Base-by-base conservation (phyloP, 768 basidiomycete genomes). In the Rickenella mellea region DNA sequence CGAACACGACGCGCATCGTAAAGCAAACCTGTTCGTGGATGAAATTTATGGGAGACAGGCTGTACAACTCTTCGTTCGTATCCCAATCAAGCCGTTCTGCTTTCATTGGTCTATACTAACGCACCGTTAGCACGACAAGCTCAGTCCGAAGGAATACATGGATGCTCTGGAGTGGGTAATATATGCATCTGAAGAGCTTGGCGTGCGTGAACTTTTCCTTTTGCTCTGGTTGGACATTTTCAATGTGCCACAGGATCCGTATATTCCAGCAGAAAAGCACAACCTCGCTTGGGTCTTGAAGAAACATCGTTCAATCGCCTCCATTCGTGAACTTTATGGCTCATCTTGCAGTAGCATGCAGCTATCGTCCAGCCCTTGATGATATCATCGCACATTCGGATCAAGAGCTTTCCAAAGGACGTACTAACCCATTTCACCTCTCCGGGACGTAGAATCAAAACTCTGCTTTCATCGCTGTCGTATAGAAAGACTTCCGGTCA, bases 271-370 rank as follows among this genome's bases (percentile, higher is more conserved):
- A 1, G 48, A 55, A 41, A 60, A 62, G 43, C 65, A 68, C 44
- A 51, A 58, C 40, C 51, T 61, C 25, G 62, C 50, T 14, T 69
- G 67, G 68, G 59, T 61, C 48, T 58, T 67, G 39, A 69, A 67
- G 45, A 60, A 61, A 21, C 65, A 65, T 5, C 62, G 66, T 28
- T 67, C 66, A 22, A 48, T 63, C 25, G 54, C 55, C 3, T 61
- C 56, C 41, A 44, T 68, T 29, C 60, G 59, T 21, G 66, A 68
- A 49, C 55, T 68, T 31, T 22, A 35, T 31, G 33, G n/a, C n/a
- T n/a, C n/a, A n/a, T n/a, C n/a, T n/a, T n/a, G n/a, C n/a, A n/a
- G n/a, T n/a, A n/a, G n/a, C n/a, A n/a, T n/a, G n/a, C n/a, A n/a
- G n/a, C n/a, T n/a, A n/a, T n/a, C n/a, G n/a, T n/a, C n/a, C n/a